Percentiles rank a stretch among this genome's conserved stretches.
Conservation (phyloP, 495 filamentous ascomycete species). For the Apiosordaria backusii region DNA sequence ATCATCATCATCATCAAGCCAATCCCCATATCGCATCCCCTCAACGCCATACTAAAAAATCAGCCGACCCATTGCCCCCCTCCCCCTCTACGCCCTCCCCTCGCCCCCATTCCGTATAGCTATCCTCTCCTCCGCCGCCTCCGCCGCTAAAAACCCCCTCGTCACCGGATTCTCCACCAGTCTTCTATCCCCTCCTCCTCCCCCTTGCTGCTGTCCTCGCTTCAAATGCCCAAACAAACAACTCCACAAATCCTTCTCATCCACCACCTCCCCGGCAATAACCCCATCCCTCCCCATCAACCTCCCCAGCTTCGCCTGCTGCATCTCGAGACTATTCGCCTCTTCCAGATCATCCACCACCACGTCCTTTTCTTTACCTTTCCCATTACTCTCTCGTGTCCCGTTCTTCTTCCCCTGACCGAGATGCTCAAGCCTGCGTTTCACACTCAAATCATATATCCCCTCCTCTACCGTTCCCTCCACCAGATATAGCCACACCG, state of each 20-base stretch:
- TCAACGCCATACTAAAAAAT: no score
- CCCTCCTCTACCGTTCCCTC: slow-evolving; percentile 84
- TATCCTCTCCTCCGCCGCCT: slow-evolving; percentile 29
- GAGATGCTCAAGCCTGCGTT: slow-evolving; percentile 73
- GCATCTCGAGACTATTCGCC: slow-evolving; percentile 78
- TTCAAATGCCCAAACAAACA: slow-evolving; percentile 71
- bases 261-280: slow-evolving; percentile 76
- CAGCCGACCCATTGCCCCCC: no score
- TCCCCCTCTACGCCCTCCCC: neutral
- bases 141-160: slow-evolving; percentile 30
- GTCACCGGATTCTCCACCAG: slow-evolving; percentile 17
- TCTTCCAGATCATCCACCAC: slow-evolving; percentile 59
- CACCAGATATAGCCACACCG: slow-evolving; percentile 92
- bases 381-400: slow-evolving; percentile 3
- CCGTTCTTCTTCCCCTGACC: slow-evolving; percentile 22
- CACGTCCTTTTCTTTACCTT: slow-evolving; percentile 33
- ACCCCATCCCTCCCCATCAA: slow-evolving; percentile 62
- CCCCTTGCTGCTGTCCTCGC: slow-evolving; percentile 14
- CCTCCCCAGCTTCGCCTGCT: slow-evolving; percentile 61
- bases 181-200: slow-evolving; percentile 16
- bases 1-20: no score
- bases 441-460: slow-evolving; percentile 81
- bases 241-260: slow-evolving; percentile 78
- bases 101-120: neutral
- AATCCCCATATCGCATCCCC: neutral